These are phyloP conservation scores for Hortaea werneckii DNA, from an alignment of 2,329 filamentous ascomycete genomes.

Conservation along the genomic window DNA sequence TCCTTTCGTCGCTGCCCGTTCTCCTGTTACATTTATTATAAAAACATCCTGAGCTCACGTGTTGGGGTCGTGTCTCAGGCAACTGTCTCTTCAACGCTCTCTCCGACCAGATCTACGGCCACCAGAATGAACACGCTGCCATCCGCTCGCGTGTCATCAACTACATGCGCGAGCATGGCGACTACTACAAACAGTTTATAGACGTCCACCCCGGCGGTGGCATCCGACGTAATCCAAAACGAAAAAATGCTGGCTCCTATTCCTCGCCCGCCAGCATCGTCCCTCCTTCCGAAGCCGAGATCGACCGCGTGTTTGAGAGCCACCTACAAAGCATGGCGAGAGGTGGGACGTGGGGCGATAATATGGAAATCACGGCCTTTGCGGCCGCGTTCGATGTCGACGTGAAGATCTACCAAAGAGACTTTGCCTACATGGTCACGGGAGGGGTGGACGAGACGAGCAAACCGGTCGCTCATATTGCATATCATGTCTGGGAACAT, in stretches of 20 bases:
- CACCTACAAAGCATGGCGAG: constrained; percentile 52
- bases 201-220: constrained; percentile 44
- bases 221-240: constrained; percentile 48
- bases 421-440: constrained; percentile 41
- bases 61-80: constrained; percentile 32
- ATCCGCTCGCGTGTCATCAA: constrained; percentile 51
- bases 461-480: constrained; percentile 37
- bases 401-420: constrained; percentile 51
- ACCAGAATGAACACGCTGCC: constrained; percentile 45
- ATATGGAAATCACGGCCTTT: constrained; percentile 59
- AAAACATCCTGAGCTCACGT: constrained; percentile 1
- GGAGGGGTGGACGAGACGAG: constrained; percentile 27
- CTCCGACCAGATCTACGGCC: constrained; percentile 56
- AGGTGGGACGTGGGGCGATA: constrained; percentile 53
- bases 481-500: constrained; percentile 49
- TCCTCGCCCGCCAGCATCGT: constrained; percentile 36
- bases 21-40: not conserved
- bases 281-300: constrained; percentile 43
- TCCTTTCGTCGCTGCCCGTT: not conserved
- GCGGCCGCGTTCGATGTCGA: constrained; percentile 50
- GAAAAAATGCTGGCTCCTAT: constrained; percentile 43
- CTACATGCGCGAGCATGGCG: constrained; percentile 51
- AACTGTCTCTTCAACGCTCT: constrained; percentile 62
- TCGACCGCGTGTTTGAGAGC: constrained; percentile 42
- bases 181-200: constrained; percentile 57